phyloP scores from a whole-genome alignment of 768 basidiomycete species.

The Pleurotus cornucopiae region DNA sequence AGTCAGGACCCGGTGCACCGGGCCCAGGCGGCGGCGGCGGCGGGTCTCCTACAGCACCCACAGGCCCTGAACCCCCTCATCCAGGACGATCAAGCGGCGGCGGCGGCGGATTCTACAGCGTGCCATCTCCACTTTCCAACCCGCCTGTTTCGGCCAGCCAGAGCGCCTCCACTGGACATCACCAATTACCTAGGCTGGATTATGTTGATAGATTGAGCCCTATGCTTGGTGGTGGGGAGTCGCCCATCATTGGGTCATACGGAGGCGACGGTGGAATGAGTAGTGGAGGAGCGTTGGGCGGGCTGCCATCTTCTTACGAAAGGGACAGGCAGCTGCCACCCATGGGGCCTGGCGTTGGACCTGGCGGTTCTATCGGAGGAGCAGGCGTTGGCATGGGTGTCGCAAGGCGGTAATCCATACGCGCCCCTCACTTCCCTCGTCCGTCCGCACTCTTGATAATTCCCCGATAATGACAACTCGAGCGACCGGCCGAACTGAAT shows the following conservation, averaged over 20 bases:
- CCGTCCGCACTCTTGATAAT: not conserved
- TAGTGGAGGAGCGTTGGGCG: not conserved
- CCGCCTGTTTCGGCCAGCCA: slow-evolving; percentile 19
- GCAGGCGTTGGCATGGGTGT: not conserved
- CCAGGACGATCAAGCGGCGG: slow-evolving; percentile 24
- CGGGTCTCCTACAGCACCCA: not conserved
- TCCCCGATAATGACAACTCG: too few relatives aligned
- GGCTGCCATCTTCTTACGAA: slow-evolving; percentile 10
- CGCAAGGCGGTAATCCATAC: too few relatives aligned
- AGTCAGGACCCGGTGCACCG: slow-evolving; percentile 18
- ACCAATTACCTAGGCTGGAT: slow-evolving; percentile 14
- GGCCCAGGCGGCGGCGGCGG: slow-evolving; percentile 8
- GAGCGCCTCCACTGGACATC: slow-evolving; percentile 19
- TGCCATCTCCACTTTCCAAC: slow-evolving; percentile 50
- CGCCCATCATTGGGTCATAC: not conserved
- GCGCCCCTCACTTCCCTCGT: not conserved
- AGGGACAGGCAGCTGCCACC: slow-evolving; percentile 4
- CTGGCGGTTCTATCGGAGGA: not conserved
- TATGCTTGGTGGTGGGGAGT: not conserved
- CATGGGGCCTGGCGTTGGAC: slow-evolving; percentile 1
- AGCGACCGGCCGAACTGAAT: too few relatives aligned
- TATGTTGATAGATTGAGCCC: not conserved
- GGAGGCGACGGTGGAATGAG: not conserved
- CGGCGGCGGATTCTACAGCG: slow-evolving; percentile 33
- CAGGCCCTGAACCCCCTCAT: slow-evolving; percentile 21